Percentiles rank a stretch among this genome's conserved stretches.
Evolutionary conservation across 2,329 filamentous ascomycete species (phyloP).

Genomic region (Botrytis galanthina): DNA sequence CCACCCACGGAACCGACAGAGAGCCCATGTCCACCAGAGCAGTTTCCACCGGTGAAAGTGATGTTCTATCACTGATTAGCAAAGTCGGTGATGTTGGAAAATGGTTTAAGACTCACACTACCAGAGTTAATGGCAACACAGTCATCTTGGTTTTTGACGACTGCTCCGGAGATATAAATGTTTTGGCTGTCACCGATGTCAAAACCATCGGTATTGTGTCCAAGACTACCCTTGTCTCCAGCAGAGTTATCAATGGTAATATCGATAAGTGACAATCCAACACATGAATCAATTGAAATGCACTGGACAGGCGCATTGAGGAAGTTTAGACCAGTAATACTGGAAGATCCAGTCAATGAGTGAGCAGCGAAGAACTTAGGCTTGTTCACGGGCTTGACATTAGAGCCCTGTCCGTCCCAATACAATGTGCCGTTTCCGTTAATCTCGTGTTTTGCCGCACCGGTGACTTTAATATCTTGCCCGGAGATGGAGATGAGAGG

Average conservation of each 20-base stretch:
- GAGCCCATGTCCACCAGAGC: constrained; percentile 44
- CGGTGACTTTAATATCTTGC: constrained; percentile 29
- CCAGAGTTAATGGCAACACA: constrained; percentile 59
- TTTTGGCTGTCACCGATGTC: constrained; percentile 46
- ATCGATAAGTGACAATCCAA: constrained; percentile 45
- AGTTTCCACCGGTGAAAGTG: constrained; percentile 35
- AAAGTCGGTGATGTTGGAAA: neutral
- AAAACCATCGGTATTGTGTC: constrained; percentile 56
- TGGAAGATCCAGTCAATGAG: constrained; percentile 47
- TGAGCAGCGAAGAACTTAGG: constrained; percentile 62
- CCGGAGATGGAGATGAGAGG: constrained; percentile 53
- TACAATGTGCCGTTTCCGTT: constrained; percentile 48
- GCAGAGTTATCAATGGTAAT: constrained; percentile 58
- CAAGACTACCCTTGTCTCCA: constrained; percentile 45
- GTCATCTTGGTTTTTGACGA: constrained; percentile 58
- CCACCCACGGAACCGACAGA: constrained; percentile 58
- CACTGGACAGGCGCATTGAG: constrained; percentile 55
- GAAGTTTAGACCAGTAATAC: constrained; percentile 50
- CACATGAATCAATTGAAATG: constrained; percentile 46
- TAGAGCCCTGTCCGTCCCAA: constrained; percentile 60
- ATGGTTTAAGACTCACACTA: constrained; percentile 33
- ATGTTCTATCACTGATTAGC: constrained; percentile 23
- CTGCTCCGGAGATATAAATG: constrained; percentile 51
- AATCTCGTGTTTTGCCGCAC: constrained; percentile 42
- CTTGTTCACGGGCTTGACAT: constrained; percentile 56